Percentiles rank a stretch among this genome's conserved stretches.
Evolutionary conservation across 2,329 filamentous ascomycete genomes (phyloP).

Genomic region (Chalaropsis ovoidea): DNA sequence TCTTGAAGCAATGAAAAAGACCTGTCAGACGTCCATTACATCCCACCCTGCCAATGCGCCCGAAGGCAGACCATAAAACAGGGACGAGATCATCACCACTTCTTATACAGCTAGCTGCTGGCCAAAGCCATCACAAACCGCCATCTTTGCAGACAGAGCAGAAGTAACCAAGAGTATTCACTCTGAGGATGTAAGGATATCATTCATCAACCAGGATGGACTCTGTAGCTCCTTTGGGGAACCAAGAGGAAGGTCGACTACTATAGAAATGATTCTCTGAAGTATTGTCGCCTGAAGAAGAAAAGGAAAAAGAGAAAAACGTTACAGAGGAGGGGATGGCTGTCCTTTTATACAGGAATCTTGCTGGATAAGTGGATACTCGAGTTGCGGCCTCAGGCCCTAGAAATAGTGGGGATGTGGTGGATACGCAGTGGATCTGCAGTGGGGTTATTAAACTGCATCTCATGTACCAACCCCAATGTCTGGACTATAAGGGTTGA

Average conservation of each 20-base stretch:
- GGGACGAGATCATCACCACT: slow-evolving; percentile 94
- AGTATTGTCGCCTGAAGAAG: slow-evolving; percentile 22
- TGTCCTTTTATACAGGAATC: slow-evolving; percentile 8
- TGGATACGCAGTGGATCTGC: background rate
- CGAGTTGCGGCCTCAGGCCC: slow-evolving; percentile 8
- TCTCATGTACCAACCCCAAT: background rate
- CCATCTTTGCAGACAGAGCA: slow-evolving; percentile 53
- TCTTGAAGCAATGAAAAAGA: slow-evolving; percentile 28
- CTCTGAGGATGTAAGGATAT: slow-evolving; percentile 84
- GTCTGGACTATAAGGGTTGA: background rate
- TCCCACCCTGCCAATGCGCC: slow-evolving; percentile 69
- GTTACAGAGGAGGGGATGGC: background rate
- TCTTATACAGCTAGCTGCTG: slow-evolving; percentile 55
- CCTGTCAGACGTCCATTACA: slow-evolving; percentile 86
- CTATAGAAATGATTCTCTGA: slow-evolving; percentile 94
- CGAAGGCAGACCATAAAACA: slow-evolving; percentile 61
- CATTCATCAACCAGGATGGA: slow-evolving; percentile 89
- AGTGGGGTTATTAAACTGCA: background rate
- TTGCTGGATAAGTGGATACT: background rate
- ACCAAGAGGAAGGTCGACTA: slow-evolving; percentile 82
- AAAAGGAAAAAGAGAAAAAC: slow-evolving; percentile 17
- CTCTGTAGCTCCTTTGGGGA: slow-evolving; percentile 87
- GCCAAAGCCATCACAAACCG: slow-evolving; percentile 34
- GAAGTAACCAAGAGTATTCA: slow-evolving; percentile 59
- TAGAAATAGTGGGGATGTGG: background rate